Evolutionary conservation across 305 asterid genomes (phyloP), one percentile per base, ranked within the genome.

Genomic region (Fraxinus dipetala): DNA sequence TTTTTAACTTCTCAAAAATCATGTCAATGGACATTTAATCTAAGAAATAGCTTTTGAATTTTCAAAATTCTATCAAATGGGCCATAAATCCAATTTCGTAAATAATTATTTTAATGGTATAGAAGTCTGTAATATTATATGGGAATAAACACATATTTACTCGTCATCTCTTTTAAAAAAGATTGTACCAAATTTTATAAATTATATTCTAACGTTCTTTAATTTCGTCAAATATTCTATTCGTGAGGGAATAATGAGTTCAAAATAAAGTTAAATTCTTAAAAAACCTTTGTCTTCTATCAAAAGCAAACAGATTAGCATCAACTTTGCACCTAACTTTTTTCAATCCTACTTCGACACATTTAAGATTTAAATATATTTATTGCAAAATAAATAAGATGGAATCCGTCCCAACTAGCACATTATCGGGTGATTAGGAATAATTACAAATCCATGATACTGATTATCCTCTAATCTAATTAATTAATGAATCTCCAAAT

Each of bases 401-500:
- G 87, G 82, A 56, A 80, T 81, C 78, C 67, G 63, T 28, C 86
- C 87, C 78, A 81, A 87, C 63, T 79, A 43, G 85, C 76, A 84
- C 89, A 79, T 76, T 72, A 61, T 79, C 14, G 56, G 81, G 77
- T 78, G 87, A 87, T 84, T 82, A 75, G 79, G 88, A 80, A 84
- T 78, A 90, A 69, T 78, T 75, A 82, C 80, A 72, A 85, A 78
- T 72, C 82, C 77, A 72, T 83, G 77, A 78, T 40, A 72, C 22
- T 80, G 78, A 82, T 85, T 32, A 81, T 78, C 72, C 30, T 18
- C 67, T 77, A 75, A 85, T 85, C 79, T 83, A 81, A 83, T 76
- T 45, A 74, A 26, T 26, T 65, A 65, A 26, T 24, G 16, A 77
- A 76, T 4, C 76, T 30, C 80, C 36, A 48, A 83, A 85, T 82